phyloP scores from a whole-genome alignment of 75 land plant species.

The Sequoiadendron giganteum region DNA sequence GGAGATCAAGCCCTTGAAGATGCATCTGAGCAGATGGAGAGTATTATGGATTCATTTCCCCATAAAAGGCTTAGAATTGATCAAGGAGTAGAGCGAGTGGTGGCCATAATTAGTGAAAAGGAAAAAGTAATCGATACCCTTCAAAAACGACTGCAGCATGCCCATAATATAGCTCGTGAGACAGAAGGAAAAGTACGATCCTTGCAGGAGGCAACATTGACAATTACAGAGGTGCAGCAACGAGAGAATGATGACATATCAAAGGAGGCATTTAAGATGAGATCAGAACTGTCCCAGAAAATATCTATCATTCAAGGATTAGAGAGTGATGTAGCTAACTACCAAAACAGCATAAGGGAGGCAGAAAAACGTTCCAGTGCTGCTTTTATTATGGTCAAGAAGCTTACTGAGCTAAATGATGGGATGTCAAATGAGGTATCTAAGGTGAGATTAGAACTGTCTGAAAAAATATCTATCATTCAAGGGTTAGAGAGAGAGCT shows the following conservation, averaged over 20 bases:
- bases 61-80: slow-evolving; percentile 38
- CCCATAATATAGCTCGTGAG: slow-evolving; percentile 41
- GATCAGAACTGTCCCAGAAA: slow-evolving; percentile 27
- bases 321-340: slow-evolving; percentile 17
- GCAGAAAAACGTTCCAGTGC: slow-evolving; percentile 50
- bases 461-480: slow-evolving; percentile 19
- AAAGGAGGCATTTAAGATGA: slow-evolving; percentile 30
- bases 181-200: slow-evolving; percentile 74
- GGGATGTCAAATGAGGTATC: slow-evolving; percentile 47
- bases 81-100: slow-evolving; percentile 36
- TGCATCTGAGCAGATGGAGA: slow-evolving; percentile 58
- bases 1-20: slow-evolving; percentile 63
- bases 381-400: slow-evolving; percentile 55
- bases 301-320: slow-evolving; percentile 24
- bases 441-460: slow-evolving; percentile 27
- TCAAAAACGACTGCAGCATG: slow-evolving; percentile 51
- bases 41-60: slow-evolving; percentile 48
- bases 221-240: slow-evolving; percentile 58
- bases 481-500: slow-evolving; percentile 24
- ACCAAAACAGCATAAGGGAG: slow-evolving; percentile 23
- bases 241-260: slow-evolving; percentile 58
- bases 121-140: slow-evolving; percentile 62
- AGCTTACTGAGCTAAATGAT: slow-evolving; percentile 32
- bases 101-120: slow-evolving; percentile 42
- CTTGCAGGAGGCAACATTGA: slow-evolving; percentile 64